Base-by-base conservation (phyloP, 2,329 filamentous ascomycete species). In the Scedosporium dehoogii region DNA sequence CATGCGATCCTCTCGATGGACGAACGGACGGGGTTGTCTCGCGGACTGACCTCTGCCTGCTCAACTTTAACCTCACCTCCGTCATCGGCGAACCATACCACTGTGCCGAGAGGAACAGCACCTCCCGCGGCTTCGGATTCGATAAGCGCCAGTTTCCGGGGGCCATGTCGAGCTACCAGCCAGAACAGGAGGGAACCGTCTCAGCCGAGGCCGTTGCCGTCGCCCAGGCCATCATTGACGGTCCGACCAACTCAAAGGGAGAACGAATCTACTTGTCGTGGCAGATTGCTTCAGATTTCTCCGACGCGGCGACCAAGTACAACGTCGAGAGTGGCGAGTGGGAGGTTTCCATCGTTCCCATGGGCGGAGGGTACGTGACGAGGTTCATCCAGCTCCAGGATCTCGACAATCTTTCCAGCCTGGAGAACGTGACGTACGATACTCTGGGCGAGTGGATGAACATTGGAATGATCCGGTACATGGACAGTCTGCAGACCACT, bases 1-100 rank as follows among this genome's bases (percentile, higher is more conserved):
- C 77, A 42, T 86, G 83, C 59, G 82, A 85, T 64, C 72, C 76
- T 6, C 72, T 85, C 5, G 83, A 85, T 62, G 82, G 83, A 5
- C 74, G 74, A 55, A 75, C 73, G 0, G 82, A 85, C 62, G 81
- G 82, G 12, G 79, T 85, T 4, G 74, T 85, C 53, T 66, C 70
- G 23, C 69, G 73, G 4, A 69, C 73, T 0, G 73, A 76, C 33
- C 69, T 73, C n/a, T 74, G 72, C 67, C 69, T 69, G 64, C 68
- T 75, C 9, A 66, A 68, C 9, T 74, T 74, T 64, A 66, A 74
- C 61, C 66, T 74, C 21, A 67, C 68, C 25, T 67, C 65, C 27
- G 64, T 72, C 44, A 67, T 75, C 18, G 73, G 73, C 61, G 65
- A 70, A 57, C 62, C 70, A 0, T 75, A 75, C 65, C 69, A 69